phyloP scores from a whole-genome alignment of 257 asterid species.

The Solanum arcanum region DNA sequence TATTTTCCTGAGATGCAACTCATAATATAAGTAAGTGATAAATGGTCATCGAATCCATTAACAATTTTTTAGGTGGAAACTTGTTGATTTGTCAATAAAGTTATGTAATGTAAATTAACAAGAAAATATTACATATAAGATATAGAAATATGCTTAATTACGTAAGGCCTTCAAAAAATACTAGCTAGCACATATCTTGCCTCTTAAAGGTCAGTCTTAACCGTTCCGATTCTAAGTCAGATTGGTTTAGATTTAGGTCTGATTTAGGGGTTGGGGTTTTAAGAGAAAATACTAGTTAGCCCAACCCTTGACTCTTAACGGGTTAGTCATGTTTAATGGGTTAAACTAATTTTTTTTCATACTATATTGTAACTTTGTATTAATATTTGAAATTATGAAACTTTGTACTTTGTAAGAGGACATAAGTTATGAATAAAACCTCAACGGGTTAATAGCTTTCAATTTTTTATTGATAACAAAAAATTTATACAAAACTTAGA shows the following conservation, averaged over 20 bases:
- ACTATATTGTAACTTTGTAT: not conserved
- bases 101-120: not conserved
- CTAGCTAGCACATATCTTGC: no score
- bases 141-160: no score
- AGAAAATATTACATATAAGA: not conserved
- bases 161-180: not conserved
- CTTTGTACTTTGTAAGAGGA: not conserved
- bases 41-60: not conserved
- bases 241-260: not conserved
- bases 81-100: not conserved
- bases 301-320: not conserved
- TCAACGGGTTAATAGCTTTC: not conserved
- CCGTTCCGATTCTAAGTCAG: not conserved
- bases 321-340: not conserved
- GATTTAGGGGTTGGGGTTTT: not conserved
- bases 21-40: not conserved
- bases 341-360: not conserved
- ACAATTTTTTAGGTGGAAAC: not conserved
- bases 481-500: not conserved
- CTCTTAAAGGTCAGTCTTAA: no score
- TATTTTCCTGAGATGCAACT: not conserved
- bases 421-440: not conserved
- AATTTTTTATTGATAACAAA: not conserved
- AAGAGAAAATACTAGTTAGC: not conserved
- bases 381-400: not conserved